Conservation (phyloP, 2,329 filamentous ascomycete species). For the Trichoderma oligosporum region DNA sequence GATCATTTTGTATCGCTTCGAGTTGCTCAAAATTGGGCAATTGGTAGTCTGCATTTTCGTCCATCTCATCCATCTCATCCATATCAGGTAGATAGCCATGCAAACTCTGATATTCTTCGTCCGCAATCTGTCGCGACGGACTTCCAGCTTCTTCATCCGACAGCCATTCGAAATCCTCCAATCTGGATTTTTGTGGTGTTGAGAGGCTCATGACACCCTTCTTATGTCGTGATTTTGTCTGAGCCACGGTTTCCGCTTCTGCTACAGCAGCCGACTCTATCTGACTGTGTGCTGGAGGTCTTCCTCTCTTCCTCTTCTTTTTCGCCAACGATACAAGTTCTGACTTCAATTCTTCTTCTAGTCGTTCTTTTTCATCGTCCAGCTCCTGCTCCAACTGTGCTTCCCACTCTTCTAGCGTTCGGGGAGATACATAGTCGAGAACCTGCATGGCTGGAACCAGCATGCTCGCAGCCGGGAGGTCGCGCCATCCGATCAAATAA, state of each 20-base stretch:
- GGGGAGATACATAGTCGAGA: slow-evolving; percentile 56
- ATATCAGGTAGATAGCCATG: slow-evolving; percentile 14
- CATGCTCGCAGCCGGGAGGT: slow-evolving; percentile 47
- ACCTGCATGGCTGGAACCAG: slow-evolving; percentile 46
- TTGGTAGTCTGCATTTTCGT: neutral
- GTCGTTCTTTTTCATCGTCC: slow-evolving; percentile 37
- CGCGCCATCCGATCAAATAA: slow-evolving; percentile 54
- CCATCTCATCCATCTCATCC: neutral
- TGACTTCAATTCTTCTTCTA: slow-evolving; percentile 26
- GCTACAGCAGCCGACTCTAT: slow-evolving; percentile 33
- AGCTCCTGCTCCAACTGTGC: slow-evolving; percentile 41
- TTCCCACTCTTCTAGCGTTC: slow-evolving; percentile 56
- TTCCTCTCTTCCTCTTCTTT: slow-evolving; percentile 28
- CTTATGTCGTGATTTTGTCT: slow-evolving; percentile 27
- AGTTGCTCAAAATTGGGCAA: neutral
- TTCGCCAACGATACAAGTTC: slow-evolving; percentile 7
- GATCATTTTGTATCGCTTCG: neutral
- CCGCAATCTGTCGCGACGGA: slow-evolving; percentile 29
- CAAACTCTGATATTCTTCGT: slow-evolving; percentile 23
- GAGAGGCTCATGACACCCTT: slow-evolving; percentile 35
- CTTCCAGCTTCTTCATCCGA: slow-evolving; percentile 32
- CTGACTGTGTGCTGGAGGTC: slow-evolving; percentile 32
- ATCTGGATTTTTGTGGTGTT: slow-evolving; percentile 34
- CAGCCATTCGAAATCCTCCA: slow-evolving; percentile 30
- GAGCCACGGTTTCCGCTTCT: slow-evolving; percentile 25